Evolutionary conservation across 2,329 filamentous ascomycete species (phyloP), one percentile per base, ranked within the genome.

Genomic region (Colletotrichum sp.): DNA sequence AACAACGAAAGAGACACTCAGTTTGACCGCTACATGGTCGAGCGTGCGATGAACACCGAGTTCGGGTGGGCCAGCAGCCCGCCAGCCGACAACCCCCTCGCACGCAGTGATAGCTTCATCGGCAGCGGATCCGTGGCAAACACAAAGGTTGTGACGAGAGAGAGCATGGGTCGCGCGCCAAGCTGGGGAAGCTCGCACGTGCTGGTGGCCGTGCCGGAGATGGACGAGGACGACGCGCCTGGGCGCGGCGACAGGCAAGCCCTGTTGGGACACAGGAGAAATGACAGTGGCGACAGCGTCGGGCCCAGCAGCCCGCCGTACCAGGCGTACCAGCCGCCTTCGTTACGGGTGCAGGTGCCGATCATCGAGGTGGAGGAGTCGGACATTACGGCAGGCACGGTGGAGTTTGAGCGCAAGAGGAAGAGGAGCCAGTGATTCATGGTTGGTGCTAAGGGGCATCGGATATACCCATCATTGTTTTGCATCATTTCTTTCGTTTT

Each of bases 171-270:
- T 9, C 81, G 85, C 18, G 79, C 79, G 2, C 75, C 79, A 15
- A 87, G 86, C 79, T 85, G 82, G 80, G 80, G 78, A 7, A 86
- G 82, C 59, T 85, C 86, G 66, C 80, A 83, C 55, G 81, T 82
- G 4, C 79, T 86, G n/a, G 82, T 84, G 7, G 80, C 83, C 6
- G 85, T 86, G 26, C 84, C 85, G 3, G 86, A 86, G 78, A 85
- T 85, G 78, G 85, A 85, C 4, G 80, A 80, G n/a, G 74, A 77
- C 6, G 69, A 77, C 18, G 81, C 81, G 61, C 59, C 75, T 13
- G 76, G 74, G 34, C 76, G 80, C 48, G 77, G 78, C 48, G 80
- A 83, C 52, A 79, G 79, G n/a, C 78, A 82, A 36, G 80, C 82
- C 16, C 78, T 84, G n/a, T 68, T 84, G 21, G 77, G 79, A 15